Percentiles rank a stretch among this genome's conserved stretches.
Conservation (phyloP, 2,329 filamentous ascomycete species). For the Gaeumannomyces sp. region DNA sequence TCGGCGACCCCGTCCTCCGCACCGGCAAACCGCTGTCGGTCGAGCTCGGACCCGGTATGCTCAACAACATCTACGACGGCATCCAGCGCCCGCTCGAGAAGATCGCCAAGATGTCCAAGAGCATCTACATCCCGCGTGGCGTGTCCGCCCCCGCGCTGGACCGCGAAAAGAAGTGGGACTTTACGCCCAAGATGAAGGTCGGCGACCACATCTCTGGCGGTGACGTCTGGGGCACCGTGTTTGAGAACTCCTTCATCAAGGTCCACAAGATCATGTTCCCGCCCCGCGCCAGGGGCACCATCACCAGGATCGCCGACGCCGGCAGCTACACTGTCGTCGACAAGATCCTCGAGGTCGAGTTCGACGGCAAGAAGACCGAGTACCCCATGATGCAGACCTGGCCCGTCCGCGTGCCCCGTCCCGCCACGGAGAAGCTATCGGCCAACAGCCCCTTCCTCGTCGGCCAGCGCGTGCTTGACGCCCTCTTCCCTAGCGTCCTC, state of each 20-base stretch:
- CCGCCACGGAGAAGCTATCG: conserved; percentile 84
- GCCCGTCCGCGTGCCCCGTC: conserved; percentile 94
- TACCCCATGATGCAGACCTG: conserved; percentile 98
- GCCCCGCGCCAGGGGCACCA: conserved; percentile 82
- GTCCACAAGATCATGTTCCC: conserved; percentile 92
- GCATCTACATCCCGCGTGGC: conserved; percentile 97
- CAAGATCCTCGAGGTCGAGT: conserved; percentile 92
- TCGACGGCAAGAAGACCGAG: conserved; percentile 90
- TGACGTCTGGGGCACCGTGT: conserved; percentile 91
- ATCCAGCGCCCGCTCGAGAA: conserved; percentile 90
- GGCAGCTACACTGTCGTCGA: conserved; percentile 91
- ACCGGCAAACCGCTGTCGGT: conserved; percentile 96
- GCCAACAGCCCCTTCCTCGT: conserved; percentile 90
- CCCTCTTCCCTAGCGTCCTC: conserved; percentile 92
- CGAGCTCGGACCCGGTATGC: conserved; percentile 90
- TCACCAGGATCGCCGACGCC: conserved; percentile 83
- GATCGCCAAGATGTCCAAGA: conserved; percentile 70
- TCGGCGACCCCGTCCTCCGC: conserved; percentile 85
- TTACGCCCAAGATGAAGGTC: conserved; percentile 84
- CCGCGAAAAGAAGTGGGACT: conserved; percentile 92
- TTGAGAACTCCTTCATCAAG: conserved; percentile 90
- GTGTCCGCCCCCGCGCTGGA: conserved; percentile 83
- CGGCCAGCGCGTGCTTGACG: conserved; percentile 92
- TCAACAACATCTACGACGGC: conserved; percentile 99
- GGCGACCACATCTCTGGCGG: conserved; percentile 96